phyloP scores from a whole-genome alignment of 805 yeast genomes.

The Lipomyces anomalus region DNA sequence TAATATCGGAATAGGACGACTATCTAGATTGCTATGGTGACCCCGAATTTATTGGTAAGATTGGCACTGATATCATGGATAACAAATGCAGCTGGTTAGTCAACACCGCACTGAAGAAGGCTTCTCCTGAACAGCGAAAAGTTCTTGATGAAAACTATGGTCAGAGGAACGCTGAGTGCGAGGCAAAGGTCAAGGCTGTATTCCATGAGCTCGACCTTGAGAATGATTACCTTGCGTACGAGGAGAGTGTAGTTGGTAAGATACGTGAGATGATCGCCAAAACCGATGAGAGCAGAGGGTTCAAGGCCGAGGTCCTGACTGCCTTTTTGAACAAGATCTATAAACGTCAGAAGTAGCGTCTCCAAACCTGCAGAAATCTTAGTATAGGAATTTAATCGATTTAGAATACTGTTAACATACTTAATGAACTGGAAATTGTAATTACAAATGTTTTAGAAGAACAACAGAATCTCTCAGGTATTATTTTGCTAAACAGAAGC shows the following conservation, averaged over 20 bases:
- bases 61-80: conserved; percentile 97
- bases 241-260: conserved; percentile 65
- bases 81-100: conserved; percentile 98
- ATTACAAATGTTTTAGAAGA: too few species aligned
- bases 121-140: conserved; percentile 72
- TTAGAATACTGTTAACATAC: too few species aligned
- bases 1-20: conserved; percentile 53
- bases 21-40: conserved; percentile 95
- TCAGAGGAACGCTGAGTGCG: conserved; percentile 62
- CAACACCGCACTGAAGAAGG: conserved; percentile 81
- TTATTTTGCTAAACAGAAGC: too few species aligned
- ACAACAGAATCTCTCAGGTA: too few species aligned
- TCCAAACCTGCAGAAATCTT: too few species aligned
- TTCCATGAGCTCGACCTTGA: conserved; percentile 71
- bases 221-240: conserved; percentile 68
- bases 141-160: conserved; percentile 83
- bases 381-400: too few species aligned
- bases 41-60: conserved; percentile 95
- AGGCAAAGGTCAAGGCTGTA: conserved; percentile 63
- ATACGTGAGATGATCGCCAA: conserved; percentile 59
- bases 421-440: too few species aligned
- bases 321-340: conserved; percentile 85
- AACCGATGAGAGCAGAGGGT: conserved; percentile 88
- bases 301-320: conserved; percentile 78
- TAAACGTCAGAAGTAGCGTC: conserved; percentile 74